Base-by-base conservation (phyloP, 1,284 basidiomycete species). In the Coniferiporia sulphurascens region DNA sequence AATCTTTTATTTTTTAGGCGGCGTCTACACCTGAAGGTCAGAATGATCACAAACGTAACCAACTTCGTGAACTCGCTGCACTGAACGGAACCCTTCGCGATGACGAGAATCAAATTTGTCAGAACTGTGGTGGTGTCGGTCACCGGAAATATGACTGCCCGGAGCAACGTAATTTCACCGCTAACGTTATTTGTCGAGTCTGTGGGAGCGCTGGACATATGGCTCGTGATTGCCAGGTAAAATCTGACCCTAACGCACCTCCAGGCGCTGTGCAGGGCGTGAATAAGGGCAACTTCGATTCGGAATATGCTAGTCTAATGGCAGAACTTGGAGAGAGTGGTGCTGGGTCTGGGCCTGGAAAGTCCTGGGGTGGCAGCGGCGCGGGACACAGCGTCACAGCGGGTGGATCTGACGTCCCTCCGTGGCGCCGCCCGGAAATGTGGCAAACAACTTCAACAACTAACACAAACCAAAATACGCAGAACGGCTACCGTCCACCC, bases 21-120 rank as follows among this genome's bases (percentile, higher is more conserved):
- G 97, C 97, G 4, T 98, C 95, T 19, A 98, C 95, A 3, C 97
- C 97, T 1, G 97, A 99, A 78, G 95, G 95, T 43, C 94, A 99
- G 76, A 99, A 99, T 71, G 96, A 98, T 71, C 97, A 99, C 79
- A 99, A 99, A 74, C 89, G 97, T 55, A 98, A 96, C 72, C 97
- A 99, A 76, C 85, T 99, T 52, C 93, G 97, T 66, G 97, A 99
- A 73, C 84, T 99, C 35, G 97, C 97, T 13, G 94, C 95, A 17
- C 78, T 99, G 56, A 99, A 99, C 72, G 97, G 97, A 74, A 99
- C 97, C 27, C 86, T 99, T 60, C 93, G 97, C 67, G 97, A 99
- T 71, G 97, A 99, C 73, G 97, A 99, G 77, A 98, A 98, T 70
- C 97, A 99, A 75, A 86, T 98, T 64, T 98, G 97, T 77, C 95